Evolutionary conservation across 164 flowering plant species (phyloP).

Genomic region (Aristolochia contorta): DNA sequence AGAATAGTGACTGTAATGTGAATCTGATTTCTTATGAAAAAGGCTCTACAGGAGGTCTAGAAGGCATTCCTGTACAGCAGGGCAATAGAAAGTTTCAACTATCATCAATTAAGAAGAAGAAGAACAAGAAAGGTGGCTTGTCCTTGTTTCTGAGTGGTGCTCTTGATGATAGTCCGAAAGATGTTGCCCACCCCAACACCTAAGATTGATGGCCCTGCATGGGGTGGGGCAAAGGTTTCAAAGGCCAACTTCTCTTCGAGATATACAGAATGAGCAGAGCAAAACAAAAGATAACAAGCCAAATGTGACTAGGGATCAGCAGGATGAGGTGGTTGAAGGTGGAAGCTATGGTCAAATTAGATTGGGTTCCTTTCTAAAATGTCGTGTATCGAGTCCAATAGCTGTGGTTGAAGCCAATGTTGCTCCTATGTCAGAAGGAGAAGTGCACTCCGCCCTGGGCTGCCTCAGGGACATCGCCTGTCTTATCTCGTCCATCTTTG

Average conservation of each 20-base stretch:
- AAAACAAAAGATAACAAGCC: conserved; percentile 16
- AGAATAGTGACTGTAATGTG: conserved; percentile 3
- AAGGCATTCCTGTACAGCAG: conserved; percentile 11
- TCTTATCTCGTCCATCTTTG: conserved; percentile 65
- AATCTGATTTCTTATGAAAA: conserved; percentile 15
- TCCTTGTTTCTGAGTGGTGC: conserved; percentile 97
- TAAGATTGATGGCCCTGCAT: conserved; percentile 82
- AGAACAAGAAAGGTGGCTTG: conserved; percentile 86
- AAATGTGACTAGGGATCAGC: conserved; percentile 20
- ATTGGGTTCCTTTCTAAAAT: conserved; percentile 48
- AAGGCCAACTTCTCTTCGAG: conserved; percentile 73
- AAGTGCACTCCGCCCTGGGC: conserved; percentile 86
- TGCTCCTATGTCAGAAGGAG: conserved; percentile 37
- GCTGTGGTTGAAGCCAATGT: conserved; percentile 34
- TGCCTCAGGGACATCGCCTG: conserved; percentile 77
- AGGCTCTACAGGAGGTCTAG: conserved; percentile 13
- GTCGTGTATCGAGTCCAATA: conserved; percentile 50
- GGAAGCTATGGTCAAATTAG: conserved; percentile 35
- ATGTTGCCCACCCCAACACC: conserved; percentile 39
- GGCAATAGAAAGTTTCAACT: conserved; percentile 21
- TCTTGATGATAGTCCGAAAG: conserved; percentile 68
- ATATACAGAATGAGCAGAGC: conserved; percentile 76
- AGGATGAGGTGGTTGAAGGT: conserved; percentile 29
- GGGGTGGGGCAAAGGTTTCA: conserved; percentile 77
- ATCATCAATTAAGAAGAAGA: conserved; percentile 62